phyloP scores from a whole-genome alignment of 148 eudicot genomes.

The Rhododendron molle region DNA sequence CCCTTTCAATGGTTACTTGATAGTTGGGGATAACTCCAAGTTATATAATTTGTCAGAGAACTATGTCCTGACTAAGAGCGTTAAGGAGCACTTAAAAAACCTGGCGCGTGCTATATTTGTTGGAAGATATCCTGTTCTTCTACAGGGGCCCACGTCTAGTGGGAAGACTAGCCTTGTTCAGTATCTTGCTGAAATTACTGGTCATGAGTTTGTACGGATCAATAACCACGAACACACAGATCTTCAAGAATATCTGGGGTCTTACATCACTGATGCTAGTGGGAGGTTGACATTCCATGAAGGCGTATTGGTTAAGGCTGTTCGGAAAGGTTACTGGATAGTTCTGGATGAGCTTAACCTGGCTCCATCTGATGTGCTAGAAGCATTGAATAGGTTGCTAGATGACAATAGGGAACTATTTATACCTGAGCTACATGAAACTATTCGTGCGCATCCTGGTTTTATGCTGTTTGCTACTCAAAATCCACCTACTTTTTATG shows the following conservation, averaged over 20 bases:
- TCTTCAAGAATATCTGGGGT: constrained; percentile 92
- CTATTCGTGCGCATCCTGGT: constrained; percentile 79
- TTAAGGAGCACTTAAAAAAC: constrained; percentile 69
- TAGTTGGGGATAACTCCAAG: constrained; percentile 21
- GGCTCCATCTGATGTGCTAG: constrained; percentile 97
- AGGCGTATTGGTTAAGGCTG: constrained; percentile 90
- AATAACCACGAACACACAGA: constrained; percentile 98
- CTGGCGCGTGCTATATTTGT: constrained; percentile 73
- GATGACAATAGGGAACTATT: constrained; percentile 95
- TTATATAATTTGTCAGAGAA: constrained; percentile 41
- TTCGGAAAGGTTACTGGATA: constrained; percentile 89
- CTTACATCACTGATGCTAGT: constrained; percentile 78
- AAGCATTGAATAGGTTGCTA: constrained; percentile 86
- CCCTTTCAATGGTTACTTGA: constrained; percentile 45
- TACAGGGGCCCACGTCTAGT: constrained; percentile 99
- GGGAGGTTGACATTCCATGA: constrained; percentile 90
- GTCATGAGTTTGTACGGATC: constrained; percentile 87
- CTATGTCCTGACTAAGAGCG: constrained; percentile 73
- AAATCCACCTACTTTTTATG: constrained; percentile 96
- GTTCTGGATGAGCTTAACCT: constrained; percentile 96
- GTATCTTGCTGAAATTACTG: constrained; percentile 89
- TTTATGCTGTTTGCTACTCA: constrained; percentile 98
- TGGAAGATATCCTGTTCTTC: constrained; percentile 85
- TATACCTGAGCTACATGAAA: constrained; percentile 84
- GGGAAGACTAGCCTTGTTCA: constrained; percentile 96